Evolutionary conservation across 331 rosid genomes (phyloP).

Genomic region (Phaseolus coccineus): DNA sequence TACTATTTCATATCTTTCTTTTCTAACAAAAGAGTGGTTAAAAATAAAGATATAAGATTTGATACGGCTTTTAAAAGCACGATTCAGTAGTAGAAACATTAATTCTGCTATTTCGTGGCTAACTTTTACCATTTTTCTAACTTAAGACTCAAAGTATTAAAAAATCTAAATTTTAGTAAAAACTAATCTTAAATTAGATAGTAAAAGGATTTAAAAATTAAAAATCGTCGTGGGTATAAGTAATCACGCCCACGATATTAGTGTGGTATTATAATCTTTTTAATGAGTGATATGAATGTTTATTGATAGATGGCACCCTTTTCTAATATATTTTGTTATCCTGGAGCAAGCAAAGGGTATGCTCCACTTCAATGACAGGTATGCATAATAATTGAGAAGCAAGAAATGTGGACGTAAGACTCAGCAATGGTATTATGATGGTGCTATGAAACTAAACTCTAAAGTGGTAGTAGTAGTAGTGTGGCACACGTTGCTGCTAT

Average conservation of each 20-base stretch:
- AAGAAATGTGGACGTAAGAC: conserved; percentile 46
- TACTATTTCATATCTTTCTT: not conserved
- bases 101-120: conserved; percentile 6
- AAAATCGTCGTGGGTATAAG: no score
- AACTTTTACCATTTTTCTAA: not conserved
- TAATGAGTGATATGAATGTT: conserved; percentile 33
- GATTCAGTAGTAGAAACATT: not conserved
- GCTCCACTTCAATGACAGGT: conserved; percentile 29
- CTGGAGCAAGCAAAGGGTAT: conserved; percentile 22
- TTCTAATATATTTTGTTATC: not conserved
- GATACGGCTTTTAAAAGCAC: not conserved
- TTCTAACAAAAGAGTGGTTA: not conserved
- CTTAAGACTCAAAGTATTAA: no score
- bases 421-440: conserved; percentile 44
- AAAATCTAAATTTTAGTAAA: no score
- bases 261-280: conserved; percentile 31
- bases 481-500: conserved; percentile 47
- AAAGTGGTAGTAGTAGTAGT: conserved; percentile 23
- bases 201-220: no score
- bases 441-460: conserved; percentile 22
- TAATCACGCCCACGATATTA: conserved; percentile 21
- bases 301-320: conserved; percentile 16
- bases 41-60: not conserved
- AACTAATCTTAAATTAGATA: no score
- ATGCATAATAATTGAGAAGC: conserved; percentile 38